Base-by-base conservation (phyloP, 2,329 filamentous ascomycete genomes). In the Ophiognomonia clavigignenti-juglandacearum region DNA sequence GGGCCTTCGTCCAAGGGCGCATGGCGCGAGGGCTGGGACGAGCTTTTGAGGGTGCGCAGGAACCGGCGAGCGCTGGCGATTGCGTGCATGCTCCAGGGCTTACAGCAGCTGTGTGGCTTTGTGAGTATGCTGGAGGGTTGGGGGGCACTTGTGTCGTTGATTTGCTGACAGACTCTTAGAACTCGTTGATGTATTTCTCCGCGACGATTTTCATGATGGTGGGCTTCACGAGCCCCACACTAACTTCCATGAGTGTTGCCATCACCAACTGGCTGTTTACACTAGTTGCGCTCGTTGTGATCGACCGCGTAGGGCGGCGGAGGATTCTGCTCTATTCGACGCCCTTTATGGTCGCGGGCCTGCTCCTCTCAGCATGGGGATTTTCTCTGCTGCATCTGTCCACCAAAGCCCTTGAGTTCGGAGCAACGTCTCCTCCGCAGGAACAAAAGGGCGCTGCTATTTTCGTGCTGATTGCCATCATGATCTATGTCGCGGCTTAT, bases 161-260 rank as follows among this genome's bases (percentile, higher is more conserved):
- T 37, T 10, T 51, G 38, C 43, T 45, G 35, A 54, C 55, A 36
- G 3, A 37, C 10, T 6, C 27, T 22, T 54, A 83, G 78, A 95
- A 96, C 68, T 90, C 86, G 10, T 73, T 96, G 24, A 95, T 95
- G 88, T 95, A 95, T 66, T 95, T 89, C 61, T 89, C 86, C 0
- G 86, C 86, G 4, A 90, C 86, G 7, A 88, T 92, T 24, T 92
- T 92, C 61, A 77, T 79, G 3, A 74, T 89, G 26, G 76, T 95
- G 1, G 85, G 85, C 1, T 95, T 95, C 62, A 74, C 77, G 35
- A 85, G 82, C 46, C 88, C 89, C 5, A 93, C 88, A 0, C 75
- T 92, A 41, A 89, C 86, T 1, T 88, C 88, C 1, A 76, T 95
- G 50, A 83, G 82, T 3, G 64, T 96, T 13, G 89, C 89, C 0